Conservation (phyloP, 2,329 filamentous ascomycete genomes). For the Neoascochyta sp. region DNA sequence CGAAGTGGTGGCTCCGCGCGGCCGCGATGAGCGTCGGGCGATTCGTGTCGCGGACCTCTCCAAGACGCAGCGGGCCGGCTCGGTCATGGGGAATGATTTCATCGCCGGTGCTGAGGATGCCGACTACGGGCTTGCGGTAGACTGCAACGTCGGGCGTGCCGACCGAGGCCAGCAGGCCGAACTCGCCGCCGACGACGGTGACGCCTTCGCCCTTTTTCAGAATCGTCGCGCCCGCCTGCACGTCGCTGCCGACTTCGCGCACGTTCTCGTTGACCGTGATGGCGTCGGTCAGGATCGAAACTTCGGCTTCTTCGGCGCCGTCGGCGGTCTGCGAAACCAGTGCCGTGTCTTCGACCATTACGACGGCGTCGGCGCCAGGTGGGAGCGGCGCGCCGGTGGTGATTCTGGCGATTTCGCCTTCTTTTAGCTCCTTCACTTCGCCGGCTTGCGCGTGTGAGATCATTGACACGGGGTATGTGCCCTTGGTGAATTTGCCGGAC, state of each 20-base stretch:
- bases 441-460: slow-evolving; percentile 81
- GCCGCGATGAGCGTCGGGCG: slow-evolving; percentile 81
- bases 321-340: slow-evolving; percentile 73
- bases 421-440: slow-evolving; percentile 60
- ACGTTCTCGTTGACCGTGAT: slow-evolving; percentile 81
- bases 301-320: slow-evolving; percentile 76
- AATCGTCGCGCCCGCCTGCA: slow-evolving; percentile 65
- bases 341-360: slow-evolving; percentile 94
- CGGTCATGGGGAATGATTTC: slow-evolving; percentile 78
- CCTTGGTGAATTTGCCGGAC: slow-evolving; percentile 56
- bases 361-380: slow-evolving; percentile 80
- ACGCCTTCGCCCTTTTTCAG: slow-evolving; percentile 77
- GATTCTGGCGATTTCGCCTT: slow-evolving; percentile 80
- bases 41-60: slow-evolving; percentile 92
- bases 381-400: slow-evolving; percentile 93
- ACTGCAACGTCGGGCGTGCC: slow-evolving; percentile 68
- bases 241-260: slow-evolving; percentile 85
- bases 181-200: slow-evolving; percentile 81
- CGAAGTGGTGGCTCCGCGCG: slow-evolving; percentile 68
- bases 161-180: slow-evolving; percentile 83
- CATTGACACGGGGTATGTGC: slow-evolving; percentile 79
- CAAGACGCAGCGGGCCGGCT: slow-evolving; percentile 61
- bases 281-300: slow-evolving; percentile 78
- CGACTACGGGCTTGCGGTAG: slow-evolving; percentile 73
- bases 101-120: slow-evolving; percentile 89